Percentiles rank a stretch among this genome's conserved stretches.
Evolutionary conservation across 2,329 filamentous ascomycete genomes (phyloP).

Genomic region (Blumeria hordei): DNA sequence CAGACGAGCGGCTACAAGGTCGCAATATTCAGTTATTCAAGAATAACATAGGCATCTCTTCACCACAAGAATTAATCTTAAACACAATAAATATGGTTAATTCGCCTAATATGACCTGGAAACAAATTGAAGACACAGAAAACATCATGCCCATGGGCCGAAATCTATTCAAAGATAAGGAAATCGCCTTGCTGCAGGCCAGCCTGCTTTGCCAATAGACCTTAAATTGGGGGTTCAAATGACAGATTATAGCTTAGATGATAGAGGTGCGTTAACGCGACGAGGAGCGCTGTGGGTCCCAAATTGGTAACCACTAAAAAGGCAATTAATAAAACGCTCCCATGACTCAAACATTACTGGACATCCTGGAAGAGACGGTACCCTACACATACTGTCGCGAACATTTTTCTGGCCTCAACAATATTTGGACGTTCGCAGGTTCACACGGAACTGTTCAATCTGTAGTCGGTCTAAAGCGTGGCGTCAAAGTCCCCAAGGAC

Average conservation of each 20-base stretch:
- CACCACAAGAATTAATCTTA: neutral
- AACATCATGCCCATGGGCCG: neutral
- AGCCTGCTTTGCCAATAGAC: neutral
- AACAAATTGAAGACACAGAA: neutral
- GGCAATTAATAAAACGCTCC: neutral
- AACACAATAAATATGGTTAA: conserved; percentile 1
- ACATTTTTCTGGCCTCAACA: too few relatives aligned
- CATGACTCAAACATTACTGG: neutral
- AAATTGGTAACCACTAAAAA: neutral
- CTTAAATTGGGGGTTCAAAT: conserved; percentile 1
- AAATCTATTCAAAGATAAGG: neutral
- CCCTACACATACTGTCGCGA: too few relatives aligned
- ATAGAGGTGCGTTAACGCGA: conserved; percentile 1
- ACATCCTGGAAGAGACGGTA: neutral
- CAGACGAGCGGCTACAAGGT: too few relatives aligned
- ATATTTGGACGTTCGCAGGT: too few relatives aligned
- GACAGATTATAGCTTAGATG: neutral
- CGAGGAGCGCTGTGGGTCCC: neutral
- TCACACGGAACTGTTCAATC: too few relatives aligned
- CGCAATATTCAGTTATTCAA: too few relatives aligned
- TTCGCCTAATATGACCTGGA: neutral
- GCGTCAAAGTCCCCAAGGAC: too few relatives aligned
- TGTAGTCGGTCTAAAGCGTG: too few relatives aligned
- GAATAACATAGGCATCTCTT: neutral
- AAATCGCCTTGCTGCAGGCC: neutral